A percentile compares a stretch with the other conserved stretches of the same genome.
These are phyloP conservation scores for Solanum hybrid DNA, from an alignment of 305 asterid species.

Conservation along the genomic window DNA sequence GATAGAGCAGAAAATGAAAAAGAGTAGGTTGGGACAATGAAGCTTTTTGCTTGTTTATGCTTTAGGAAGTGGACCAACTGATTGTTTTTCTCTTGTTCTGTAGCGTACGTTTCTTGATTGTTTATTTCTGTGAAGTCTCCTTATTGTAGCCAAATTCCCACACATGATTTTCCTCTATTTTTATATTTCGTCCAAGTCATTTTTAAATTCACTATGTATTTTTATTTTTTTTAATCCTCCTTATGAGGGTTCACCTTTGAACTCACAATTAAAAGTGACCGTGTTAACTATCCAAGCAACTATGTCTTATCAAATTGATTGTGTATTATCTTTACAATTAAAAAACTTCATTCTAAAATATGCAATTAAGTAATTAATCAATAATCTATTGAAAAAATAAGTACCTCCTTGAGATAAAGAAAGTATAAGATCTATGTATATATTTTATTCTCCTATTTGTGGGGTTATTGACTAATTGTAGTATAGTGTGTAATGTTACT, in stretches of 20 bases:
- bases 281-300: not conserved
- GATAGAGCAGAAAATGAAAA: not conserved
- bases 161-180: not conserved
- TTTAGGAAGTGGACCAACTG: not conserved
- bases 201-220: not conserved
- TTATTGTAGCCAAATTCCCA: not conserved
- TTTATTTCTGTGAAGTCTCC: not conserved
- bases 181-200: not conserved
- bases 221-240: no score
- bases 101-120: not conserved
- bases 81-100: not conserved
- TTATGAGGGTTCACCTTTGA: no score
- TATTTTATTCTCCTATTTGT: no score
- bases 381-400: no score
- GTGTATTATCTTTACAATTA: no score
- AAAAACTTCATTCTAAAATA: not conserved
- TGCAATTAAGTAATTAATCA: not conserved
- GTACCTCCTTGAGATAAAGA: no score
- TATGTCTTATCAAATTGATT: not conserved
- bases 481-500: not conserved
- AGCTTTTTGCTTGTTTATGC: not conserved
- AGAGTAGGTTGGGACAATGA: not conserved
- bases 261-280: not conserved
- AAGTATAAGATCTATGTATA: not conserved
- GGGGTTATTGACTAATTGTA: not conserved